Evolutionary conservation across 1,284 basidiomycete genomes (phyloP).

Genomic region (Sporisorium sorghi): DNA sequence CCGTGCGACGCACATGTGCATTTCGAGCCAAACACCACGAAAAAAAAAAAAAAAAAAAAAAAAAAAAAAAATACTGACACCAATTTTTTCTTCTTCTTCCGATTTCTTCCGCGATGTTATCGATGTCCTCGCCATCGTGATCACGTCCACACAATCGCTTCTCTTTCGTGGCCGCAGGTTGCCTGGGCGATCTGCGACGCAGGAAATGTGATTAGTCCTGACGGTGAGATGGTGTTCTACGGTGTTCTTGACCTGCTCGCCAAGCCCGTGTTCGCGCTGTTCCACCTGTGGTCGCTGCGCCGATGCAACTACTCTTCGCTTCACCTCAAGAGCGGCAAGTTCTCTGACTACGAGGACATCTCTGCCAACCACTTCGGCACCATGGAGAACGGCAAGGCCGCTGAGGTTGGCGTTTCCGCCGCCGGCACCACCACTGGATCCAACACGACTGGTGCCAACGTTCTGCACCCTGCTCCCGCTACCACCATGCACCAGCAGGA

Average conservation of each 20-base stretch:
- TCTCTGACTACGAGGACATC: slow-evolving; percentile 52
- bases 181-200: slow-evolving; percentile 73
- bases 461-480: slow-evolving; percentile 34
- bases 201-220: slow-evolving; percentile 72
- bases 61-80: too few relatives aligned
- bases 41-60: too few relatives aligned
- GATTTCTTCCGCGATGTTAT: too few relatives aligned
- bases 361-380: slow-evolving; percentile 20
- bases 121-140: too few relatives aligned
- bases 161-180: slow-evolving; percentile 30
- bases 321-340: slow-evolving; percentile 56
- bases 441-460: slow-evolving; percentile 18
- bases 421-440: slow-evolving; percentile 6
- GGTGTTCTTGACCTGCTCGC: slow-evolving; percentile 75
- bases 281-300: slow-evolving; percentile 59
- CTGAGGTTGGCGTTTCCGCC: slow-evolving; percentile 28
- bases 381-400: slow-evolving; percentile 32
- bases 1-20: too few relatives aligned
- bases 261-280: slow-evolving; percentile 69
- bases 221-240: slow-evolving; percentile 74
- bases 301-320: slow-evolving; percentile 57
- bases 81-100: too few relatives aligned
- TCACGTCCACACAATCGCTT: too few relatives aligned
- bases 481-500: slow-evolving; percentile 36
- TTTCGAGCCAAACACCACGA: too few relatives aligned